Base-by-base conservation (phyloP, 2,329 filamentous ascomycete genomes). In the Sporothrix euskadiensis region DNA sequence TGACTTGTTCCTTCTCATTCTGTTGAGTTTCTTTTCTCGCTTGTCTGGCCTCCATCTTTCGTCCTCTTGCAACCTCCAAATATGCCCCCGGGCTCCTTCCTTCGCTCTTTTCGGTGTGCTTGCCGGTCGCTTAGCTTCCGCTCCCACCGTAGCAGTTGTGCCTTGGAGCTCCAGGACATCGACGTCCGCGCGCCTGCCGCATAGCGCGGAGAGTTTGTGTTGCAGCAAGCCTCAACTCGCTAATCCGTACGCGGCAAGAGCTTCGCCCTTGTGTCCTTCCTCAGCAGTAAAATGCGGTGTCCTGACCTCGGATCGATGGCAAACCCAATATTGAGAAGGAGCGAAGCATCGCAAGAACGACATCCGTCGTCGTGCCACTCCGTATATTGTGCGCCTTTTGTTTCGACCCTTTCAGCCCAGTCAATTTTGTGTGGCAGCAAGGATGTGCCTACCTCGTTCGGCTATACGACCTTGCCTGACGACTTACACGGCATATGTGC, bases 241-340 rank as follows among this genome's bases (percentile, higher is more conserved):
- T 26, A 66, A n/a, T 26, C 61, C 22, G 41, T 44, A 66, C 41
- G 22, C 12, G 61, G 61, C 35, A 66, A 47, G 61, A 66, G 61
- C 61, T 66, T 66, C 59, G 35, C 41, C 39, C 22, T 16, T 30
- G 8, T 47, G 22, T 65, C 61, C 39, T 66, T 66, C 22, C 22
- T 47, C 39, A 22, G 57, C 6, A 22, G 32, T 41, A 7, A 19
- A 12, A 12, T 39, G n/a, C 16, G 9, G 22, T 63, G 19, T 41
- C 19, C 57, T 63, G 41, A 63, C 57, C 57, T 63, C 57, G 32
- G 57, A 63, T 63, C 32, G 8, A 2, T 63, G 16, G 32, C 9
- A 8, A 41, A 14, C 14, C 16, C 30, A 22, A 63, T 63, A 41
- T 63, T 41, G 35, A 19, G 32, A 63, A 63, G 57, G 57, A 22